Conservation (phyloP, 768 basidiomycete genomes). For the Hebeloma cylindrosporum region DNA sequence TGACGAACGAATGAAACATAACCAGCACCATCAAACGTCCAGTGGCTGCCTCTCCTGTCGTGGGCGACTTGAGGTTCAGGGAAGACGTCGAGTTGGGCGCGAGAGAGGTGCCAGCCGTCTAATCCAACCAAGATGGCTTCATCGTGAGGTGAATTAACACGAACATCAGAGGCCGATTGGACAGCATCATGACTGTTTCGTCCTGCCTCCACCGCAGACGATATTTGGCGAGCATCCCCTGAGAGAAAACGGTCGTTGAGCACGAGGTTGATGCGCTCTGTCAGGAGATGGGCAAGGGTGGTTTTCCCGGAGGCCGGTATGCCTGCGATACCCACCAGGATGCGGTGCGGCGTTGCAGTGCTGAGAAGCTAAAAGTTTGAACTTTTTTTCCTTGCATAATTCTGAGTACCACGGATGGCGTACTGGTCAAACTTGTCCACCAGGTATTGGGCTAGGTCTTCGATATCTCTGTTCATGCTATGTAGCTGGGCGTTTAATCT, state of each 20-base stretch:
- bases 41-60: slow-evolving; percentile 81
- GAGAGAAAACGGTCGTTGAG: slow-evolving; percentile 20
- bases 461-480: slow-evolving; percentile 26
- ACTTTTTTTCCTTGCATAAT: slow-evolving; percentile 5
- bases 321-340: slow-evolving; percentile 73
- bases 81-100: slow-evolving; percentile 73
- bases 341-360: slow-evolving; percentile 39
- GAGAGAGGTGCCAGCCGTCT: slow-evolving; percentile 92
- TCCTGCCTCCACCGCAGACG: not conserved
- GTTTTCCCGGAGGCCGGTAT: slow-evolving; percentile 90
- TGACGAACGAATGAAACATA: slow-evolving; percentile 68
- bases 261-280: slow-evolving; percentile 49
- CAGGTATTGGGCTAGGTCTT: slow-evolving; percentile 24
- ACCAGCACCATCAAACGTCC: slow-evolving; percentile 82
- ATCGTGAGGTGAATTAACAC: too few relatives aligned
- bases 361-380: slow-evolving; percentile 24
- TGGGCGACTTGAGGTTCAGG: slow-evolving; percentile 77
- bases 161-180: not conserved
- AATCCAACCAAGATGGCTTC: slow-evolving; percentile 70
- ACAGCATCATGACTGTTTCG: not conserved
- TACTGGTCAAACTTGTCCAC: slow-evolving; percentile 36
- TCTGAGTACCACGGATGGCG: slow-evolving; percentile 16
- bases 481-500: not conserved
- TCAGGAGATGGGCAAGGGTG: slow-evolving; percentile 62
- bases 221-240: slow-evolving; percentile 8